Evolutionary conservation across 75 land plant species (phyloP).

Genomic region (Picea glauca): DNA sequence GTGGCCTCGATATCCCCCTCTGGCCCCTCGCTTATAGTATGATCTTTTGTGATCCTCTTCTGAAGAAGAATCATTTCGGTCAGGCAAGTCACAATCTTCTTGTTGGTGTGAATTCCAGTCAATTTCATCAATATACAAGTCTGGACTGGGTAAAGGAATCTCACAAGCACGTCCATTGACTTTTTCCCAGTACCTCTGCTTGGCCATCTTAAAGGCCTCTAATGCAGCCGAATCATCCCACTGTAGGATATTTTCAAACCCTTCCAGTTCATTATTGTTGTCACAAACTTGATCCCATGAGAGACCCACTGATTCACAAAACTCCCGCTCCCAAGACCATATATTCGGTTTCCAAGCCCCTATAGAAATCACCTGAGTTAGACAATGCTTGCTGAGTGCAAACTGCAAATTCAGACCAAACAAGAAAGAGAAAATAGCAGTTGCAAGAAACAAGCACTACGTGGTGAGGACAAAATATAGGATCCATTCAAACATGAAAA

Average conservation of each 20-base stretch:
- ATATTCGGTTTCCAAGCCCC: conserved; percentile 2
- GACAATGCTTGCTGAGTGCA: background rate
- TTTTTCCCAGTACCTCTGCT: conserved; percentile 38
- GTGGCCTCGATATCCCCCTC: background rate
- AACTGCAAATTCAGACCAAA: background rate
- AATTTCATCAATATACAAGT: conserved; percentile 43
- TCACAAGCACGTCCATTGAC: conserved; percentile 31
- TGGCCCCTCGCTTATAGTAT: background rate
- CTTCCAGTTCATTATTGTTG: conserved; percentile 22
- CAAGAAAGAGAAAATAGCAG: conserved; percentile 1
- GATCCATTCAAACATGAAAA: background rate
- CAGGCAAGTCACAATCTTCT: conserved; percentile 24
- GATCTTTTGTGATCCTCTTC: background rate
- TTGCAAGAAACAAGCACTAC: background rate
- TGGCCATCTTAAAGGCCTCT: conserved; percentile 58
- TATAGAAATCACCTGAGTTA: background rate
- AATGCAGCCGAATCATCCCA: conserved; percentile 68
- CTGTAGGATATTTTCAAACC: conserved; percentile 28
- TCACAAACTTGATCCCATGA: conserved; percentile 44
- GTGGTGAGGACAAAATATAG: background rate
- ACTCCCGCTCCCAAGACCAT: conserved; percentile 53
- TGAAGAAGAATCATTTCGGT: background rate
- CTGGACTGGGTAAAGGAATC: conserved; percentile 46
- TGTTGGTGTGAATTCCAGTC: conserved; percentile 26
- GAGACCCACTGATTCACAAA: conserved; percentile 32